Conservation (phyloP, 2,329 filamentous ascomycete species). For the Cordyceps farinosa region DNA sequence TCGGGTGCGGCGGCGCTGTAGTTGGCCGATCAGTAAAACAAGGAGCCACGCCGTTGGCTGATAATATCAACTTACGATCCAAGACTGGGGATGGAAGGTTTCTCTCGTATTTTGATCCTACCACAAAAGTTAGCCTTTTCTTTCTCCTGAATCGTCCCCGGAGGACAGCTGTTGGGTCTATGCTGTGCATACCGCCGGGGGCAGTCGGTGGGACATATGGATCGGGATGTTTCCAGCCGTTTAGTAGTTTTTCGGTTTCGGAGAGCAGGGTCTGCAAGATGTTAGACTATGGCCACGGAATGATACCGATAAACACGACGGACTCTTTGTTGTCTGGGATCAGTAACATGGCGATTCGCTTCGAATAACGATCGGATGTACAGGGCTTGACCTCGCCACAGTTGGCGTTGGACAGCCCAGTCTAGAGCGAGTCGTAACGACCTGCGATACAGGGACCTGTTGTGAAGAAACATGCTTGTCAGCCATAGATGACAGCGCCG, state of each 20-base stretch:
- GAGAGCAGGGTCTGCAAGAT: conserved; percentile 67
- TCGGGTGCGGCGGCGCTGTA: conserved; percentile 27
- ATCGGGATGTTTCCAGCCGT: conserved; percentile 97
- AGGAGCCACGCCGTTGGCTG: background rate
- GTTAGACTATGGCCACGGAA: background rate
- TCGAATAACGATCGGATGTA: conserved; percentile 96
- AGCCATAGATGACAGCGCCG: conserved; percentile 1
- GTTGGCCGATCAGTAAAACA: background rate
- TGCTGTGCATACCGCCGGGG: conserved; percentile 69
- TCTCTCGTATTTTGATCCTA: conserved; percentile 93
- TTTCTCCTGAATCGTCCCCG: background rate
- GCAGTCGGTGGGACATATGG: conserved; percentile 86
- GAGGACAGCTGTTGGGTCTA: background rate
- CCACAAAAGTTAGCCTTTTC: conserved; percentile 11
- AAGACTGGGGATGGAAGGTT: conserved; percentile 79
- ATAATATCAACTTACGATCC: conserved; percentile 61
- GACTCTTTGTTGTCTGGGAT: conserved; percentile 85
- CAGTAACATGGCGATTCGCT: conserved; percentile 79
- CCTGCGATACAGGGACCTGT: conserved; percentile 78
- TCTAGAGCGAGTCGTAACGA: conserved; percentile 90
- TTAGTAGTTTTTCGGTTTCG: conserved; percentile 82
- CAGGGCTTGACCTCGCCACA: conserved; percentile 94
- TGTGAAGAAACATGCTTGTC: background rate
- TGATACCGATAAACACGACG: conserved; percentile 22
- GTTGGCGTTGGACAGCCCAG: conserved; percentile 87